Conservation (phyloP, 495 filamentous ascomycete genomes). For the Geoglossum glabrum region DNA sequence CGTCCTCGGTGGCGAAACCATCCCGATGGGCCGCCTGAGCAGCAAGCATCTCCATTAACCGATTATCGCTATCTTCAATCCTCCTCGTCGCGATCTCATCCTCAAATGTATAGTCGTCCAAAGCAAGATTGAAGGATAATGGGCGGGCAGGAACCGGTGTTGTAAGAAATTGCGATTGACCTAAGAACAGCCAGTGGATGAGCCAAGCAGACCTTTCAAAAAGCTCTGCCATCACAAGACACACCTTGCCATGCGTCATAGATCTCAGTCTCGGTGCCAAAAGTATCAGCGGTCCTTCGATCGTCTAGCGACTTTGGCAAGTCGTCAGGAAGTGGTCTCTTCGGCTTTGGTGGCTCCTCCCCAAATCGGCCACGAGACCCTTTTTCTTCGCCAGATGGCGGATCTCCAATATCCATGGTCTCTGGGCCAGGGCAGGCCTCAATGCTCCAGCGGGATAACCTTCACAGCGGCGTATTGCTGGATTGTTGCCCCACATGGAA, state of each 20-base stretch:
- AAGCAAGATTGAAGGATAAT: constrained; percentile 60
- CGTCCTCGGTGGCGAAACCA: constrained; percentile 49
- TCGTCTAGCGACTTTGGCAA: constrained; percentile 84
- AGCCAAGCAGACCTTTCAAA: neutral
- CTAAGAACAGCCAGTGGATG: constrained; percentile 25
- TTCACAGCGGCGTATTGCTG: neutral
- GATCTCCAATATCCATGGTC: constrained; percentile 1
- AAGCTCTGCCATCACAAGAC: neutral
- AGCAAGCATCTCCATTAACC: constrained; percentile 89
- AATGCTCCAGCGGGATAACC: neutral
- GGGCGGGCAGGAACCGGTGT: constrained; percentile 67
- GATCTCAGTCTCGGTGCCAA: constrained; percentile 72
- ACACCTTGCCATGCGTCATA: constrained; percentile 98
- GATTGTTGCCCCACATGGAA: neutral
- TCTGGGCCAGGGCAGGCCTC: neutral
- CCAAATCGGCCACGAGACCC: neutral
- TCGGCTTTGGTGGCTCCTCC: constrained; percentile 13
- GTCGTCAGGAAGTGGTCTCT: constrained; percentile 58
- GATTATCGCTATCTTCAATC: constrained; percentile 62
- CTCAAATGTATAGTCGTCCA: constrained; percentile 53
- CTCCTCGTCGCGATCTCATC: constrained; percentile 37
- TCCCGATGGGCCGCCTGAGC: constrained; percentile 72
- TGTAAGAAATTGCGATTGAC: constrained; percentile 85
- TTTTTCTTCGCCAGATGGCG: neutral
- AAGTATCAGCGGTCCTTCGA: constrained; percentile 36